phyloP scores from a whole-genome alignment of 306 rosid species.

The Quercus gilva region DNA sequence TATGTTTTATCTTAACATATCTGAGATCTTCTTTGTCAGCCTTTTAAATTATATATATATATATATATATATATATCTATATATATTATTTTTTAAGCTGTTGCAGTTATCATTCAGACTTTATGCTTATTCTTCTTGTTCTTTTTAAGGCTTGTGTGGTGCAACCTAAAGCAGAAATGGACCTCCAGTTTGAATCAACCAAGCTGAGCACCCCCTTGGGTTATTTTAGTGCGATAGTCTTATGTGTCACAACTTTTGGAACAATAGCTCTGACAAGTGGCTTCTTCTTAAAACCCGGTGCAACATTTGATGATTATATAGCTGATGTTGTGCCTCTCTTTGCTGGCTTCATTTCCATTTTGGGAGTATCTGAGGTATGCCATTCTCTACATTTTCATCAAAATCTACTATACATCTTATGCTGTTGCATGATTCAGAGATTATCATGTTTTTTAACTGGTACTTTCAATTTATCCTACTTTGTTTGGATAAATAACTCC shows the following conservation, averaged over 20 bases:
- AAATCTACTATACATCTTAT: background rate
- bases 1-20: background rate
- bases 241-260: slow-evolving; percentile 81
- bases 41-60: background rate
- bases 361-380: slow-evolving; percentile 93
- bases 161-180: slow-evolving; percentile 95
- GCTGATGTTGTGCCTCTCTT: slow-evolving; percentile 83
- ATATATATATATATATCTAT: no score
- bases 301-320: slow-evolving; percentile 76
- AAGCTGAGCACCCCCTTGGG: slow-evolving; percentile 84
- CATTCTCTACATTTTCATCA: background rate
- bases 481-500: background rate
- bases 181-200: slow-evolving; percentile 77
- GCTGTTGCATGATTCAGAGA: background rate
- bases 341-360: slow-evolving; percentile 74
- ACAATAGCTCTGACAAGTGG: slow-evolving; percentile 89
- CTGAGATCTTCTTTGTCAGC: background rate
- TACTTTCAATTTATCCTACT: background rate
- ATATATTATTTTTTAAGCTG: background rate
- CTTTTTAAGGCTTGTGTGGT: slow-evolving; percentile 72
- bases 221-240: slow-evolving; percentile 60
- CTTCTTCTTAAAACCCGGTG: slow-evolving; percentile 87
- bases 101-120: background rate
- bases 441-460: background rate
- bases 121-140: slow-evolving; percentile 1